Evolutionary conservation across 2,329 filamentous ascomycete genomes (phyloP).

Genomic region (Ilyonectria sp.): DNA sequence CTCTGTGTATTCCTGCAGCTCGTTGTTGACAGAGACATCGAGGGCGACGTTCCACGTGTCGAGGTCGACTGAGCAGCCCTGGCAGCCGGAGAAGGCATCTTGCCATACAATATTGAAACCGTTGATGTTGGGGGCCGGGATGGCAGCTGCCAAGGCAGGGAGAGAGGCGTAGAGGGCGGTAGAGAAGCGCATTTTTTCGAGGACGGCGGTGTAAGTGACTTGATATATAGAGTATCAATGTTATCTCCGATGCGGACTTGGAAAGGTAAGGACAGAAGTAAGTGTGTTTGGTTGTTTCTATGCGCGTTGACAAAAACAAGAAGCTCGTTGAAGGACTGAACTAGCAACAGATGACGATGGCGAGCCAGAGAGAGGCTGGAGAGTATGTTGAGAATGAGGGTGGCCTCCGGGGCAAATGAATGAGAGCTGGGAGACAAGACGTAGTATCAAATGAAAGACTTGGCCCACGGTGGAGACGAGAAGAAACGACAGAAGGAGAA

Average conservation of each 20-base stretch:
- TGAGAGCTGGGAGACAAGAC: background rate
- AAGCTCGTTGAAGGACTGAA: background rate
- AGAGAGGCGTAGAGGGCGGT: conserved; percentile 39
- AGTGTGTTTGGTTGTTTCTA: background rate
- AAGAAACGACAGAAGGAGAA: conserved; percentile 3
- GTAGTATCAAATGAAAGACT: conserved; percentile 24
- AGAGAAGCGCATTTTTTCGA: conserved; percentile 46
- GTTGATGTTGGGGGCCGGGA: conserved; percentile 54
- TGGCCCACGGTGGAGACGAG: conserved; percentile 1
- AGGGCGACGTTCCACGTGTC: conserved; percentile 62
- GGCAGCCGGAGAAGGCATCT: conserved; percentile 60
- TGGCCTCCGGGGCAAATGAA: conserved; percentile 24
- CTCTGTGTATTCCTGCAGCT: conserved; percentile 63
- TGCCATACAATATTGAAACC: conserved; percentile 62
- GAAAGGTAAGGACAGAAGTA: background rate
- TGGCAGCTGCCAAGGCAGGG: conserved; percentile 51
- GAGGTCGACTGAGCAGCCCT: conserved; percentile 55
- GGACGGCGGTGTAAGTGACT: conserved; percentile 27
- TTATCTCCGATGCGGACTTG: conserved; percentile 2
- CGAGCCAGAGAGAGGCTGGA: background rate
- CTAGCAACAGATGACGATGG: background rate
- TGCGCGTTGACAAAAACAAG: background rate
- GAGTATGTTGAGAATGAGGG: conserved; percentile 7
- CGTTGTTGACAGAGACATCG: conserved; percentile 63
- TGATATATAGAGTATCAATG: background rate